Evolutionary conservation across 2,329 filamentous ascomycete species (phyloP).

Genomic region (Zymoseptoria pseudotritici): DNA sequence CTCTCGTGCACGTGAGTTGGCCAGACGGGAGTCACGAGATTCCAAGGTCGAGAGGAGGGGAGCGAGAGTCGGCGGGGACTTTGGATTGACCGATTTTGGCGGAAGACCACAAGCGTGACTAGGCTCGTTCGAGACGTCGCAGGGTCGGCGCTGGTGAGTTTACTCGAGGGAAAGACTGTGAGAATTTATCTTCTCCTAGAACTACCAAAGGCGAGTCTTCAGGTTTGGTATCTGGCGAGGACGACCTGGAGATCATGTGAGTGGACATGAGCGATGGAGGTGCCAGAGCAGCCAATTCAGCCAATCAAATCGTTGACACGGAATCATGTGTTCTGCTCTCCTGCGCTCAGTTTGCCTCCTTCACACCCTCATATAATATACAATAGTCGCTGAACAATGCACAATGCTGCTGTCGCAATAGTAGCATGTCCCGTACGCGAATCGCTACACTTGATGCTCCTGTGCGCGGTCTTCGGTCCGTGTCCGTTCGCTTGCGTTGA

Average conservation of each 20-base stretch:
- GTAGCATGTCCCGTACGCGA: background rate
- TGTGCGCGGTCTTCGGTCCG: no score
- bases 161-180: background rate
- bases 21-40: background rate
- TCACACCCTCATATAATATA: background rate
- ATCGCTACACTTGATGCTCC: background rate
- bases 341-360: background rate
- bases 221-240: background rate
- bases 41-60: background rate
- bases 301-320: background rate
- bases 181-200: background rate
- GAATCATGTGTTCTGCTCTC: background rate
- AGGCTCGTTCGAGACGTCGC: background rate
- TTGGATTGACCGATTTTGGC: background rate
- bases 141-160: background rate
- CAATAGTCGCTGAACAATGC: background rate
- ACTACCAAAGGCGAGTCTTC: background rate
- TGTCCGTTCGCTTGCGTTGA: no score
- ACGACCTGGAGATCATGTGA: background rate
- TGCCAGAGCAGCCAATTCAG: background rate
- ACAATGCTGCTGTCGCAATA: background rate
- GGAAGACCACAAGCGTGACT: background rate
- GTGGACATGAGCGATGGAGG: background rate
- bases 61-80: background rate
- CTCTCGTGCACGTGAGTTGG: background rate